Percentiles rank a stretch among this genome's conserved stretches.
These are phyloP conservation scores for Nakazawaea populi DNA, from an alignment of 805 yeast genomes.

Conservation along the genomic window DNA sequence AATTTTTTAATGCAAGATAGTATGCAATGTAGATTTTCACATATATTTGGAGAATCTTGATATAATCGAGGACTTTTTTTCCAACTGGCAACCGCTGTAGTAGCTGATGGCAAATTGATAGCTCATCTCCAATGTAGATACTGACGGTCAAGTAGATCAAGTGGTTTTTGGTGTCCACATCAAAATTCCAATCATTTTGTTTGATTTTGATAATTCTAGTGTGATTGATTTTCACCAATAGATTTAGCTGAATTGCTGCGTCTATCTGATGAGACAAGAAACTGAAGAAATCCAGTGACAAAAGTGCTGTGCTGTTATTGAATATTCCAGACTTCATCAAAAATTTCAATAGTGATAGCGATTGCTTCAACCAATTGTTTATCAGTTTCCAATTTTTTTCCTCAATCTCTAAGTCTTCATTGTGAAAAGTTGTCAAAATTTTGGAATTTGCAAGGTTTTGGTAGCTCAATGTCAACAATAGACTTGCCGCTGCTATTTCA, in stretches of 20 bases:
- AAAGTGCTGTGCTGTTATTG: not conserved
- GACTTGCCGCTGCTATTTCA: slow-evolving; percentile 3
- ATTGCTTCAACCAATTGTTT: slow-evolving; percentile 7
- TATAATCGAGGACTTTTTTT: not conserved
- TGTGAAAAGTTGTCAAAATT: not conserved
- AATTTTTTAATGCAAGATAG: slow-evolving; percentile 1
- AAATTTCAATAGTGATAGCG: slow-evolving; percentile 1
- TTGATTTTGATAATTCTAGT: not conserved
- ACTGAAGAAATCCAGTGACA: slow-evolving; percentile 3
- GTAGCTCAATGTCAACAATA: not conserved
- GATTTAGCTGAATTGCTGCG: slow-evolving; percentile 2
- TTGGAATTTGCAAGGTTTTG: not conserved
- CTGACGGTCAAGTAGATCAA: slow-evolving; percentile 5
- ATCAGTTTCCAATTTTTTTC: slow-evolving; percentile 5
- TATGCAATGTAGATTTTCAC: slow-evolving; percentile 5
- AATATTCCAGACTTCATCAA: slow-evolving; percentile 1
- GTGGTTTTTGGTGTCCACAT: slow-evolving; percentile 3
- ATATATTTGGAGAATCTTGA: not conserved
- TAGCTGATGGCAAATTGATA: slow-evolving; percentile 7
- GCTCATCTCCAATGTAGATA: slow-evolving; percentile 5
- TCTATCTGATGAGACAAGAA: slow-evolving; percentile 4
- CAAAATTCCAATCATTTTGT: slow-evolving; percentile 8
- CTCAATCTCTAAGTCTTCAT: not conserved
- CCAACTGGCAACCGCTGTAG: not conserved
- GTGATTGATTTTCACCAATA: slow-evolving; percentile 2